Conservation (phyloP, 192 early-diverging fungal genomes). For the Podila verticillata region DNA sequence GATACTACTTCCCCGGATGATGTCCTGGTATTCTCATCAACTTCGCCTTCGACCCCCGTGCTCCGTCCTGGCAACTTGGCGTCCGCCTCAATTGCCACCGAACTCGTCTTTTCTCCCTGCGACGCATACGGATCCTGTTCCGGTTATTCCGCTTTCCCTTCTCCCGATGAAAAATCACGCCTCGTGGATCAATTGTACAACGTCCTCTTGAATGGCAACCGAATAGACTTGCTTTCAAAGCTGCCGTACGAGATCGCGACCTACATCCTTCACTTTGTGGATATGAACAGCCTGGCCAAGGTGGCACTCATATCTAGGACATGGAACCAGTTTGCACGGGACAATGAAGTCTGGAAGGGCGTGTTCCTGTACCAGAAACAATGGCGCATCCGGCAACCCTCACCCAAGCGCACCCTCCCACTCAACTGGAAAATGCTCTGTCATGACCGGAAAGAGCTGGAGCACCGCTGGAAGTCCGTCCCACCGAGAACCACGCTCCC, state of each 20-base stretch:
- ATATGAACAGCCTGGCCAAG: conserved; percentile 62
- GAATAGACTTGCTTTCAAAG: conserved; percentile 65
- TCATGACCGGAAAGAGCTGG: conserved; percentile 65
- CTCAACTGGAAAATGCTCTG: conserved; percentile 80
- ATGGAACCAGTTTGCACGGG: conserved; percentile 71
- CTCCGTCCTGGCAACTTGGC: background rate
- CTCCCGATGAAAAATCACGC: background rate
- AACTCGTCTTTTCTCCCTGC: background rate
- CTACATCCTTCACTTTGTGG: conserved; percentile 67
- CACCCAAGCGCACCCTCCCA: background rate
- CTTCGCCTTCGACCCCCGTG: too few species aligned
- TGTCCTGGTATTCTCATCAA: too few species aligned
- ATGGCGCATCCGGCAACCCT: conserved; percentile 56
- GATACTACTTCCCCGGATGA: too few species aligned
- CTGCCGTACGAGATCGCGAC: conserved; percentile 82
- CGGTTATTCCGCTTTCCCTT: background rate
- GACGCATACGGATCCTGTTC: background rate
- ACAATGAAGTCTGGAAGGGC: conserved; percentile 78
- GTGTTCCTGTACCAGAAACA: conserved; percentile 61
- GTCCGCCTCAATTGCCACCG: conserved; percentile 6
- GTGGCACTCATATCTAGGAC: conserved; percentile 67
- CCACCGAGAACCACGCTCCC: conserved; percentile 61
- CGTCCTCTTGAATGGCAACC: conserved; percentile 12
- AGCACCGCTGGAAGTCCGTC: conserved; percentile 64
- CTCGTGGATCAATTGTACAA: conserved; percentile 25